Base-by-base conservation (phyloP, 768 basidiomycete species). In the Nidula microcarpa region DNA sequence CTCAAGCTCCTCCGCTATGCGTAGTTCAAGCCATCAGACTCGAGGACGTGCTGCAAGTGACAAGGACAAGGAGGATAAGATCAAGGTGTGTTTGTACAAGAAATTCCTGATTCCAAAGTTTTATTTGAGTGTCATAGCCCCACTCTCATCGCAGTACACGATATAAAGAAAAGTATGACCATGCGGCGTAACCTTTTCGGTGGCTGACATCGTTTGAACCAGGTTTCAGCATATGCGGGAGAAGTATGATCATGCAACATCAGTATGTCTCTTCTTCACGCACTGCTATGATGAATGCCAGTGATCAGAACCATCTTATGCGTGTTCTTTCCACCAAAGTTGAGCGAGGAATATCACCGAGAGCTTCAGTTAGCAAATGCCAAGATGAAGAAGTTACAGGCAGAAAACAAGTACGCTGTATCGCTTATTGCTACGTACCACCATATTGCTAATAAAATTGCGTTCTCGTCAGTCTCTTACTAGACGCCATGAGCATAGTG, bases 171-270 rank as follows among this genome's bases (percentile, higher is more conserved):
- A 52, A 52, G 51, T 52, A 32, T 14, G 51, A 17, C 2, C 8
- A 14, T 17, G 10, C 9, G 4, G 32, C 10, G 11, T 13, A 17
- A 30, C 43, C 23, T 46, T 34, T n/a, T 13, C 18, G 5, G 14
- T 30, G n/a, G 16, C 16, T 52, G 18, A 16, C 33, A 50, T 10
- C 32, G 30, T 17, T 10, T 51, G 0, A 55, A n/a, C 33, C 6
- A 80, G 79, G 60, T 80, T 77, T 60, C 74, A 76, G 47, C 60
- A 62, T 35, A 65, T 78, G 61, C 67, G 75, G 41, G 76, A 78
- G 53, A 73, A 68, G 55, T 80, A 76, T 51, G 77, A 79, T 41
- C 70, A 69, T 49, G 74, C 75, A 13, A 70, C 65, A 11, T 56
- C 64, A 43, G 79, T 78, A 57, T 39, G 76, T 70, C 2, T 39